Percentiles rank a stretch among this genome's conserved stretches.
phyloP scores from a whole-genome alignment of 148 eudicot species.

The Arbutus unedo region DNA sequence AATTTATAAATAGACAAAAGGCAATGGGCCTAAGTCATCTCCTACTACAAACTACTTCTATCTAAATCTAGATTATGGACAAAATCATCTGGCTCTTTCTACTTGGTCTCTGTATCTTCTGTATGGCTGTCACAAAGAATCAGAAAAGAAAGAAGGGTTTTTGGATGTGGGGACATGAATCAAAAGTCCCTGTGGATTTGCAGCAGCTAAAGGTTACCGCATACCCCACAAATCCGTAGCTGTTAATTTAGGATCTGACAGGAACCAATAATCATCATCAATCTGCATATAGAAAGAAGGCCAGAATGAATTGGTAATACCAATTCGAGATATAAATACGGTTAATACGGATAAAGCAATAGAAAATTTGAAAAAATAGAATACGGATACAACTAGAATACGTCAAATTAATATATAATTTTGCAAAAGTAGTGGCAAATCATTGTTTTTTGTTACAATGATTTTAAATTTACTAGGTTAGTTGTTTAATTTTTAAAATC shows the following conservation, averaged over 20 bases:
- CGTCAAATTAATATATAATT: too few relatives aligned
- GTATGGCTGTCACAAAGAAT: conserved; percentile 6
- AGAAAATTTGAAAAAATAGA: too few relatives aligned
- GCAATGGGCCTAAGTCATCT: neutral
- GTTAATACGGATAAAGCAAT: too few relatives aligned
- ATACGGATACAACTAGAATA: too few relatives aligned
- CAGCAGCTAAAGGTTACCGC: conserved; percentile 12
- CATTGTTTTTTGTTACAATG: too few relatives aligned
- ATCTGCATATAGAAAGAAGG: conserved; percentile 24
- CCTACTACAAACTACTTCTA: neutral
- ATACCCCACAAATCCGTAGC: conserved; percentile 35
- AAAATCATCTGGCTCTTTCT: neutral
- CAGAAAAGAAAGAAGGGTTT: neutral
- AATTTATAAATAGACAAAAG: too few relatives aligned
- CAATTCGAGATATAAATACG: too few relatives aligned
- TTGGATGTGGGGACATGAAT: neutral
- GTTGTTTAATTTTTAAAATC: too few relatives aligned
- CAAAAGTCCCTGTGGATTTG: neutral
- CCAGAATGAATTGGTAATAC: too few relatives aligned
- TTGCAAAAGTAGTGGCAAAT: too few relatives aligned
- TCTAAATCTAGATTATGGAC: neutral
- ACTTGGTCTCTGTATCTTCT: neutral
- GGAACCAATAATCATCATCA: conserved; percentile 46
- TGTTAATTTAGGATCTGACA: conserved; percentile 30
- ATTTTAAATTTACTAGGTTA: too few relatives aligned